Evolutionary conservation across 306 rosid genomes (phyloP).

Genomic region (Mimosa pudica): DNA sequence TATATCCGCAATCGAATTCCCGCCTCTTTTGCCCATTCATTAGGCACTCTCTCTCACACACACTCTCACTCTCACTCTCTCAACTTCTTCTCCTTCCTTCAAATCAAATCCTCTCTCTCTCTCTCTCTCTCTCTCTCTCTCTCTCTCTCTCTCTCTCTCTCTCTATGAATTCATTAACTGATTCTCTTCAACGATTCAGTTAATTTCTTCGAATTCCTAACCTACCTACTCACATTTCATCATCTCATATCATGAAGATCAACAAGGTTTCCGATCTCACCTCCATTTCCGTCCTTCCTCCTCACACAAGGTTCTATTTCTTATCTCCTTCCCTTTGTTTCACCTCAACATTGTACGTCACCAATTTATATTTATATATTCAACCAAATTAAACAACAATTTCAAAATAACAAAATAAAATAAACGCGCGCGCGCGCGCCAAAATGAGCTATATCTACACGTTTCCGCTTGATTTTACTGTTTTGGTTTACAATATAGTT

Average conservation of each 20-base stretch:
- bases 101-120: background rate
- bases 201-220: slow-evolving; percentile 4
- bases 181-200: background rate
- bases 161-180: slow-evolving; percentile 17
- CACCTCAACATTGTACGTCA: background rate
- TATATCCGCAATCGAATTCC: slow-evolving; percentile 15
- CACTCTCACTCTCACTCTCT: background rate
- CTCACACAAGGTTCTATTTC: slow-evolving; percentile 53
- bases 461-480: background rate
- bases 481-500: background rate
- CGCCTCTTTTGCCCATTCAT: slow-evolving; percentile 7
- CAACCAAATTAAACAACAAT: too few relatives aligned
- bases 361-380: too few relatives aligned
- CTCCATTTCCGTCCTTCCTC: slow-evolving; percentile 93
- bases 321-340: slow-evolving; percentile 7
- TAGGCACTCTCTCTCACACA: background rate
- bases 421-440: too few relatives aligned
- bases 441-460: too few relatives aligned
- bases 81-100: background rate
- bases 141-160: slow-evolving; percentile 6
- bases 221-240: too few relatives aligned
- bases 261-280: slow-evolving; percentile 87
- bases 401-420: too few relatives aligned
- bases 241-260: slow-evolving; percentile 57
- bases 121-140: slow-evolving; percentile 18